A percentile compares a stretch with the other conserved stretches of the same genome.
Conservation (phyloP, 306 rosid genomes). For the Delonix regia region DNA sequence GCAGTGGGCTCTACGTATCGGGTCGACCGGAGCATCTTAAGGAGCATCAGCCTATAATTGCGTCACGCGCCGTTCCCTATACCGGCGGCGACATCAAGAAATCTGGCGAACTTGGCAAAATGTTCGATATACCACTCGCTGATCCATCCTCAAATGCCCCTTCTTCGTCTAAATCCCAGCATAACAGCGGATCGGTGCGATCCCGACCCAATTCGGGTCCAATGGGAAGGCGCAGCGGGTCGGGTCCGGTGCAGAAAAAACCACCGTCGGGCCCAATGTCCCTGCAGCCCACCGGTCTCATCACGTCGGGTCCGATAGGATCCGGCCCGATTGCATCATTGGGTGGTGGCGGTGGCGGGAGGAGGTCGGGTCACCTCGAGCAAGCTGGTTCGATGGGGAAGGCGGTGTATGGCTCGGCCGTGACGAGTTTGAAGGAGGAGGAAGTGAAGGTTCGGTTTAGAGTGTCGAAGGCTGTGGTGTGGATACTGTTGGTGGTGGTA, state of each 20-base stretch:
- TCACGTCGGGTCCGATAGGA: conserved; percentile 81
- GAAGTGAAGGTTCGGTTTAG: conserved; percentile 66
- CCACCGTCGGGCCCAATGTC: conserved; percentile 65
- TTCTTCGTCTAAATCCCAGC: conserved; percentile 53
- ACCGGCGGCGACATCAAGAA: conserved; percentile 96
- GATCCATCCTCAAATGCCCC: conserved; percentile 29
- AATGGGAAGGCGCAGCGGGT: conserved; percentile 45
- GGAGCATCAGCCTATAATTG: conserved; percentile 84
- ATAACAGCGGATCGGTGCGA: conserved; percentile 48
- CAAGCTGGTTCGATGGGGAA: conserved; percentile 55
- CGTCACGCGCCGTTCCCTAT: conserved; percentile 83
- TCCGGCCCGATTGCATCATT: conserved; percentile 62
- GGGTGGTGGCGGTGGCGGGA: conserved; percentile 27
- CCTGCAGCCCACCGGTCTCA: conserved; percentile 67
- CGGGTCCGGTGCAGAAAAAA: conserved; percentile 56
- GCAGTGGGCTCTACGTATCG: conserved; percentile 88
- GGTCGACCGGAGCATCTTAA: conserved; percentile 85
- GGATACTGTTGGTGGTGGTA: conserved; percentile 69
- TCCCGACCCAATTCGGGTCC: conserved; percentile 85
- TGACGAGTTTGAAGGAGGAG: conserved; percentile 71
- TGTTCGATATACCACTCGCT: conserved; percentile 70
- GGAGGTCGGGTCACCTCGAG: conserved; percentile 59
- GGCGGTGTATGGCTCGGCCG: conserved; percentile 73
- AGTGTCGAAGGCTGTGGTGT: conserved; percentile 75
- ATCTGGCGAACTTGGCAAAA: conserved; percentile 92